phyloP scores from a whole-genome alignment of 176 grass and related monocot genomes.

The Bolboschoenus planiculmis region DNA sequence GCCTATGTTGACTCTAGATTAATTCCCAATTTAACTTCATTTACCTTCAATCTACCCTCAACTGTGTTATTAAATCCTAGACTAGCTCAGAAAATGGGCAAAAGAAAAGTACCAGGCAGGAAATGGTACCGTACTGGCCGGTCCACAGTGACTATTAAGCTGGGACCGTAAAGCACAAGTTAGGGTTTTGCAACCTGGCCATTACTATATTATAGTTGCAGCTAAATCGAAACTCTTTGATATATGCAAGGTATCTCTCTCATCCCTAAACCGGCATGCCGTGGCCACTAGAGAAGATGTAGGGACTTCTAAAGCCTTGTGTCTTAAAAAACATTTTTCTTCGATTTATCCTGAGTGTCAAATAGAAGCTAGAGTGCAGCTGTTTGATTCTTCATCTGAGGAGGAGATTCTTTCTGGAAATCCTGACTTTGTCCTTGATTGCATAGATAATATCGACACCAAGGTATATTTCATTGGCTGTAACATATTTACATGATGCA shows the following conservation, averaged over 20 bases:
- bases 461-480: constrained; percentile 38
- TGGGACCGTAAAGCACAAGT: not conserved
- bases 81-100: not conserved
- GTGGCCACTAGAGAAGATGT: constrained; percentile 96
- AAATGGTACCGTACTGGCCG: not conserved
- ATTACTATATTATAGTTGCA: constrained; percentile 32
- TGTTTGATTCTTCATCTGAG: constrained; percentile 70
- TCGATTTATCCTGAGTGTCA: constrained; percentile 85
- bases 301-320: constrained; percentile 74
- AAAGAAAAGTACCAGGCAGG: not conserved
- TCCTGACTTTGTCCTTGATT: constrained; percentile 98
- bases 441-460: constrained; percentile 97
- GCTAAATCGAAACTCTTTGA: constrained; percentile 45
- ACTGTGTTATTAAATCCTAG: not conserved
- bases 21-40: no score
- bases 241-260: constrained; percentile 85
- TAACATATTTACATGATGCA: not conserved
- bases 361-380: constrained; percentile 81
- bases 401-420: constrained; percentile 81
- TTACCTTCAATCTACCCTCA: not conserved
- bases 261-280: constrained; percentile 93
- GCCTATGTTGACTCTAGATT: no score
- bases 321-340: constrained; percentile 89
- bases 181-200: not conserved
- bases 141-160: not conserved